Conservation (phyloP, 2,329 filamentous ascomycete species). For the Whalleya microplaca region DNA sequence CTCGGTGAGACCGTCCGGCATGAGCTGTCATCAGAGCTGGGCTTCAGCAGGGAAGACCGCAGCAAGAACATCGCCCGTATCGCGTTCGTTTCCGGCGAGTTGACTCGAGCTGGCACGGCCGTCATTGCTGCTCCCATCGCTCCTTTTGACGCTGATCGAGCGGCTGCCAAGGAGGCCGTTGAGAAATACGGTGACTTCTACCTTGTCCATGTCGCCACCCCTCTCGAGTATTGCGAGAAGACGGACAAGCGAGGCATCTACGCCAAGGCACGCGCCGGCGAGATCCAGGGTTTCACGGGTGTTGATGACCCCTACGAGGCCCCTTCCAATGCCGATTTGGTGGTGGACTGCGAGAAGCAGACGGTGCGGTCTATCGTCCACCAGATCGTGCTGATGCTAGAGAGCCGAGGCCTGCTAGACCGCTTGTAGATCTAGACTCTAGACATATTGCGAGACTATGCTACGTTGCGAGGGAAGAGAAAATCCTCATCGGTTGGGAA, state of each 20-base stretch:
- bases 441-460: background rate
- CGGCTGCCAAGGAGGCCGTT: slow-evolving; percentile 80
- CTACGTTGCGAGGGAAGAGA: background rate
- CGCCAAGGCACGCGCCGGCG: slow-evolving; percentile 77
- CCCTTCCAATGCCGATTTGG: slow-evolving; percentile 79
- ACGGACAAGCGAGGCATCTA: slow-evolving; percentile 94
- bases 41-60: slow-evolving; percentile 91
- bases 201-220: slow-evolving; percentile 92
- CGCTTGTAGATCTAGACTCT: slow-evolving; percentile 52
- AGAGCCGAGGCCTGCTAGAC: slow-evolving; percentile 88
- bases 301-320: slow-evolving; percentile 96
- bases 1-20: slow-evolving; percentile 93
- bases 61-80: slow-evolving; percentile 95
- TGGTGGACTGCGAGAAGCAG: slow-evolving; percentile 84
- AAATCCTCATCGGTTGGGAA: background rate
- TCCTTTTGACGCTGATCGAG: slow-evolving; percentile 79
- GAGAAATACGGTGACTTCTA: slow-evolving; percentile 91
- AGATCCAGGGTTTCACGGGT: slow-evolving; percentile 98
- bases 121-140: slow-evolving; percentile 97
- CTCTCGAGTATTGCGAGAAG: slow-evolving; percentile 90
- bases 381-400: slow-evolving; percentile 91
- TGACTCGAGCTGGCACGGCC: slow-evolving; percentile 89
- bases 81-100: slow-evolving; percentile 91
- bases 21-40: slow-evolving; percentile 92
- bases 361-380: slow-evolving; percentile 92